Evolutionary conservation across 2,329 filamentous ascomycete genomes (phyloP), one percentile per base, ranked within the genome.

Genomic region (Plenodomus tracheiphilus): DNA sequence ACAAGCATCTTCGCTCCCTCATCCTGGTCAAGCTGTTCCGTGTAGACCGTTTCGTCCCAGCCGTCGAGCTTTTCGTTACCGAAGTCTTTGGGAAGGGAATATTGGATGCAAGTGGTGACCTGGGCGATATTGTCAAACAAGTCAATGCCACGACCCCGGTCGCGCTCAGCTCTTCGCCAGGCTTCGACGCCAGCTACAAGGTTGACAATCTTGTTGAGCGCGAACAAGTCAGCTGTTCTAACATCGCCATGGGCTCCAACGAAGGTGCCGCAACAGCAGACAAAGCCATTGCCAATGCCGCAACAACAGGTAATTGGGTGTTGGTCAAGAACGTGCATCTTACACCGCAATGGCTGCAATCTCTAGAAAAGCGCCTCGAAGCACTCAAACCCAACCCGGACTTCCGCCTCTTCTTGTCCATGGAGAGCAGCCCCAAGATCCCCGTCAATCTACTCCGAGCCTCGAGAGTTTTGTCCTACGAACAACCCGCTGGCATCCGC

Each of bases 121-220:
- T 99, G 39, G 86, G 87, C 68, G 85, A 89, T 50, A 93, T 94
- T 16, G 89, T 96, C 47, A 83, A 86, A 43, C 87, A 96, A 72
- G 91, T 96, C 43, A 87, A 86, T 5, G 86, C 93, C 22, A 89
- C 85, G 25, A 86, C 90, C 2, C 94, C 94, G 9, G 89, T 99
- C 59, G 88, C 94, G 3, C 82, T 99, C 30, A 93, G 93, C 64
- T 99, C 94, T 5, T 97, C 88, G 65, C 91, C 93, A 51, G 94
- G 94, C 32, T 99, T 99, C 71, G 94, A 99, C 74, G 95, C 95
- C 45, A 96, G 91, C 70, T 99, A 97, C 85, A 99, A 99, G 79
- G 94, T 99, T 51, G 94, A 99, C 72, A 91, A 87, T 53, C 81
- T 99, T 45, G 95, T 97, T 22, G 90, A 96, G 73, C 84, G 90